phyloP scores from a whole-genome alignment of 331 rosid species.

The Phaseolus coccineus region DNA sequence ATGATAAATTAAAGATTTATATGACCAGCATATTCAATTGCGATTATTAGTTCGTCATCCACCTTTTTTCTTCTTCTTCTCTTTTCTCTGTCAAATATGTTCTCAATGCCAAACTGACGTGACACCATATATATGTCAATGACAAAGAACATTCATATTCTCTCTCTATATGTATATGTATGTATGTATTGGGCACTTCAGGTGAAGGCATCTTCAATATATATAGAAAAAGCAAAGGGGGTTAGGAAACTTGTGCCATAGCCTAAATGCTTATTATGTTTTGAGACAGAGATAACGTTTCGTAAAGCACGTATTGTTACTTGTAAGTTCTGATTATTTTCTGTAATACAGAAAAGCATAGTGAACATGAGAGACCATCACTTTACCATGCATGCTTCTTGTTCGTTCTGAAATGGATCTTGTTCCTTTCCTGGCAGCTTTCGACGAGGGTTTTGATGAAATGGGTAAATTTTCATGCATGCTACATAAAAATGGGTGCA shows the following conservation, averaged over 20 bases:
- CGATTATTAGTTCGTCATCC: conserved; percentile 19
- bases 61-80: conserved; percentile 16
- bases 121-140: background rate
- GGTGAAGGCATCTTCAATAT: background rate
- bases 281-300: background rate
- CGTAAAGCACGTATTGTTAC: background rate
- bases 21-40: conserved; percentile 30
- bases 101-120: conserved; percentile 27
- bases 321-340: background rate
- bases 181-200: background rate
- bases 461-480: background rate
- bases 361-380: background rate
- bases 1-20: conserved; percentile 18
- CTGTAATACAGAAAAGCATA: too few relatives aligned
- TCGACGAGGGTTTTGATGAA: background rate
- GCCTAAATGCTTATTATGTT: background rate
- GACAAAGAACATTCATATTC: conserved; percentile 7
- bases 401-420: background rate
- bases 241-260: background rate
- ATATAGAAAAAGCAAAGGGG: background rate
- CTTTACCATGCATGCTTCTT: background rate
- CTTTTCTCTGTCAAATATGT: conserved; percentile 14
- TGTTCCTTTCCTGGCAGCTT: background rate
- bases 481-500: too few relatives aligned
- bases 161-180: too few relatives aligned